Evolutionary conservation across 768 basidiomycete genomes (phyloP).

Genomic region (Symmetrospora coprosmae): DNA sequence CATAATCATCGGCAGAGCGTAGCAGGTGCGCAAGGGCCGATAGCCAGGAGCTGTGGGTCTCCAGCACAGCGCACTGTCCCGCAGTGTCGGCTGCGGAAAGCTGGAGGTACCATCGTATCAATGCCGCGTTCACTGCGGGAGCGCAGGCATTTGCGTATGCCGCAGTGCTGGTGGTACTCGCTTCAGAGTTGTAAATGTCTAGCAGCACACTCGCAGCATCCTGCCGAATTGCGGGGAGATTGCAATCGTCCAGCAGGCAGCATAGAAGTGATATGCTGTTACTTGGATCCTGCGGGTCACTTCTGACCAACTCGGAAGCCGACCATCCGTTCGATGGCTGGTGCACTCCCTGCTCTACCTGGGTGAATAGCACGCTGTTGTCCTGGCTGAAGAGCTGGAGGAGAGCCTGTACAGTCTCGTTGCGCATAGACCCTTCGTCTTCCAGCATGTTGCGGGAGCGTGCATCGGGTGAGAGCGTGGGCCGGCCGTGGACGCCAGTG

Average conservation of each 20-base stretch:
- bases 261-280: not conserved
- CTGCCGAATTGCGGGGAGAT: not conserved
- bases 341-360: too few relatives aligned
- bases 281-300: not conserved
- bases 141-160: too few relatives aligned
- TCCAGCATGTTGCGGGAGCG: not conserved
- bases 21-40: too few relatives aligned
- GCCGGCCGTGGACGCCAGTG: not conserved
- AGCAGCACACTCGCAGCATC: not conserved
- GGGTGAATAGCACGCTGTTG: too few relatives aligned
- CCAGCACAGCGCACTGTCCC: too few relatives aligned
- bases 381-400: not conserved
- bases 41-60: too few relatives aligned
- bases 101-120: too few relatives aligned
- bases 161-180: too few relatives aligned
- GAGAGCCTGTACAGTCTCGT: not conserved
- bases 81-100: too few relatives aligned
- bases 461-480: not conserved
- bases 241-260: conserved; percentile 8
- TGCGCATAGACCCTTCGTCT: not conserved
- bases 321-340: too few relatives aligned
- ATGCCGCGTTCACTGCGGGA: too few relatives aligned
- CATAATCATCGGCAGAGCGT: too few relatives aligned
- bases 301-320: not conserved
- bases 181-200: not conserved